These are phyloP conservation scores for Hansenula anomala DNA, from an alignment of 1,139 yeast species.

Conservation along the genomic window DNA sequence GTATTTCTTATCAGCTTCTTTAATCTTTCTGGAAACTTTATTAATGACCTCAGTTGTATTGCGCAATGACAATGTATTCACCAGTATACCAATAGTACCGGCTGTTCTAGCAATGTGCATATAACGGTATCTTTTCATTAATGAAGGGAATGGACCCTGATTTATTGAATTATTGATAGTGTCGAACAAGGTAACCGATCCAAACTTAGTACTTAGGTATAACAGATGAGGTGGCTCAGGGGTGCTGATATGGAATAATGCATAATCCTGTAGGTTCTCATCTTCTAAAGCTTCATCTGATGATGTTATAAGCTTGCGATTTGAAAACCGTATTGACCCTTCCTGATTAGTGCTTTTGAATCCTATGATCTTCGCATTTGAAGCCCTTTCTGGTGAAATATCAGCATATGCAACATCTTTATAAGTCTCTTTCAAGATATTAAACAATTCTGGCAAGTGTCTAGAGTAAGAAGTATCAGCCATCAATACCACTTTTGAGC, in stretches of 20 bases:
- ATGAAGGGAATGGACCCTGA: conserved; percentile 66
- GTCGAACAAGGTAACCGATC: conserved; percentile 45
- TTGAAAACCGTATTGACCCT: conserved; percentile 18
- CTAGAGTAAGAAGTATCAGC: conserved; percentile 60
- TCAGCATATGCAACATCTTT: conserved; percentile 46
- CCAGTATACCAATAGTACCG: conserved; percentile 85
- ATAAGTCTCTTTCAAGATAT: conserved; percentile 32
- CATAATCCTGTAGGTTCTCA: conserved; percentile 31
- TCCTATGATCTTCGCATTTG: conserved; percentile 38
- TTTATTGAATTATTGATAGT: conserved; percentile 28
- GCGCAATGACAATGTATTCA: conserved; percentile 78
- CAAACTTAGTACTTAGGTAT: conserved; percentile 67
- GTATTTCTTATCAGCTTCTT: conserved; percentile 80
- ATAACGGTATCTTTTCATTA: conserved; percentile 77
- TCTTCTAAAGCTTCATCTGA: conserved; percentile 13
- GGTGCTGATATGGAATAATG: conserved; percentile 61
- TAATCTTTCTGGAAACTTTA: conserved; percentile 54
- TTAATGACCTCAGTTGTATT: conserved; percentile 64
- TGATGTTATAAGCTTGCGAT: conserved; percentile 19
- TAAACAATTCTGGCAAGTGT: conserved; percentile 33
- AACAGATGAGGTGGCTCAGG: conserved; percentile 81
- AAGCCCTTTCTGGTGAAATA: conserved; percentile 32
- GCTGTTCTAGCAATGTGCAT: conserved; percentile 91
- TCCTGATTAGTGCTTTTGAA: conserved; percentile 23
- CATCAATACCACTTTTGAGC: conserved; percentile 51